Conservation (phyloP, 345 rosid genomes). For the Populus simonii region DNA sequence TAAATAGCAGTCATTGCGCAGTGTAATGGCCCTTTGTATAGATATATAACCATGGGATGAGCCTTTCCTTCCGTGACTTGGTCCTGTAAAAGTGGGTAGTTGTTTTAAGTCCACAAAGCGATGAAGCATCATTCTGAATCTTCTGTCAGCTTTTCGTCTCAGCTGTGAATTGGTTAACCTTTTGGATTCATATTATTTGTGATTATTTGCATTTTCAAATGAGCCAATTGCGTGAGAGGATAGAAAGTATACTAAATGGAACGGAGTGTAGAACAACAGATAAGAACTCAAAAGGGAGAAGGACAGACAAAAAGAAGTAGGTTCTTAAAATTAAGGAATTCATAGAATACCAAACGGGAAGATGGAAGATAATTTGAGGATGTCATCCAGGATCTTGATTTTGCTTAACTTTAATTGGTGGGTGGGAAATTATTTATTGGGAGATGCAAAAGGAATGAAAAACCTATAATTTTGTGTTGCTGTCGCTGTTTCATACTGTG, state of each 20-base stretch:
- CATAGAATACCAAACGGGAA: neutral
- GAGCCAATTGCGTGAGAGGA: no score
- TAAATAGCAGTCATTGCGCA: no score
- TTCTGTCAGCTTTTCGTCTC: neutral
- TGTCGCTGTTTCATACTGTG: neutral
- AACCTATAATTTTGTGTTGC: neutral
- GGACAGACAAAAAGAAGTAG: neutral
- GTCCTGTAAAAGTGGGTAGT: neutral
- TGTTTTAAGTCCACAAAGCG: no score
- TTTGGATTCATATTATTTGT: neutral
- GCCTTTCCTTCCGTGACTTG: neutral
- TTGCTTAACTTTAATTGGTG: neutral
- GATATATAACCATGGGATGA: no score
- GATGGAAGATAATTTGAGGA: neutral
- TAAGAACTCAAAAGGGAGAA: neutral
- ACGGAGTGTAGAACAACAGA: neutral
- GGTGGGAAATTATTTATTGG: neutral
- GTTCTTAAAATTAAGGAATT: neutral
- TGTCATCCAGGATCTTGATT: neutral
- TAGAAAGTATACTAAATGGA: no score
- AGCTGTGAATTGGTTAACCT: neutral
- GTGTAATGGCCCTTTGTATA: no score
- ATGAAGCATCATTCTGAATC: neutral
- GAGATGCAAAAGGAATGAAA: neutral
- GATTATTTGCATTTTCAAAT: no score